phyloP scores from a whole-genome alignment of 768 basidiomycete genomes.

The Lactarius indigo region DNA sequence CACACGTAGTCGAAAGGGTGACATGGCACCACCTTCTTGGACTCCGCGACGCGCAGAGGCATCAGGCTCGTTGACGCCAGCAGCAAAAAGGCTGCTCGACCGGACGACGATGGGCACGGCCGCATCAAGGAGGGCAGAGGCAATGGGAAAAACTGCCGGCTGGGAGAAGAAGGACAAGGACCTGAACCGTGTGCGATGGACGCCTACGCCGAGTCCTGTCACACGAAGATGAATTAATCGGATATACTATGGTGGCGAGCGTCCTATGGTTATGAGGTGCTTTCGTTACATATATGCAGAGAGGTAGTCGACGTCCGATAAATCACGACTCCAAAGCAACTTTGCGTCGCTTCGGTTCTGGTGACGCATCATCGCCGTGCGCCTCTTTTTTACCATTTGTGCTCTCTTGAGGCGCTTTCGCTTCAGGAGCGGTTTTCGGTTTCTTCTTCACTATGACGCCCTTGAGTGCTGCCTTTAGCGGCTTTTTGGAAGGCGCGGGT shows the following conservation, averaged over 20 bases:
- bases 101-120: conserved; percentile 64
- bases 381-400: conserved; percentile 16
- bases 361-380: conserved; percentile 11
- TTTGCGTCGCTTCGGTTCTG: conserved; percentile 55
- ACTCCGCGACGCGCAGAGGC: conserved; percentile 75
- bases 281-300: conserved; percentile 17
- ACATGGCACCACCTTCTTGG: conserved; percentile 79
- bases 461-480: conserved; percentile 63
- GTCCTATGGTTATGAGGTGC: background rate
- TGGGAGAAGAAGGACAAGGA: conserved; percentile 67
- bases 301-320: conserved; percentile 15
- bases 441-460: conserved; percentile 82
- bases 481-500: conserved; percentile 47
- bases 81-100: conserved; percentile 72
- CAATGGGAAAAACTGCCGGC: conserved; percentile 52
- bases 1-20: conserved; percentile 41
- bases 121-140: conserved; percentile 61
- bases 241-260: conserved; percentile 1
- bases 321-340: conserved; percentile 31
- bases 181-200: conserved; percentile 68
- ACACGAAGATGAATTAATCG: conserved; percentile 26
- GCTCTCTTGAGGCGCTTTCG: conserved; percentile 22
- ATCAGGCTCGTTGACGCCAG: conserved; percentile 79
- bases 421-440: conserved; percentile 37
- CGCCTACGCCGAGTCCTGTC: conserved; percentile 61